These are phyloP conservation scores for Podaxis pistillaris DNA, from an alignment of 768 basidiomycete genomes.

Conservation along the genomic window DNA sequence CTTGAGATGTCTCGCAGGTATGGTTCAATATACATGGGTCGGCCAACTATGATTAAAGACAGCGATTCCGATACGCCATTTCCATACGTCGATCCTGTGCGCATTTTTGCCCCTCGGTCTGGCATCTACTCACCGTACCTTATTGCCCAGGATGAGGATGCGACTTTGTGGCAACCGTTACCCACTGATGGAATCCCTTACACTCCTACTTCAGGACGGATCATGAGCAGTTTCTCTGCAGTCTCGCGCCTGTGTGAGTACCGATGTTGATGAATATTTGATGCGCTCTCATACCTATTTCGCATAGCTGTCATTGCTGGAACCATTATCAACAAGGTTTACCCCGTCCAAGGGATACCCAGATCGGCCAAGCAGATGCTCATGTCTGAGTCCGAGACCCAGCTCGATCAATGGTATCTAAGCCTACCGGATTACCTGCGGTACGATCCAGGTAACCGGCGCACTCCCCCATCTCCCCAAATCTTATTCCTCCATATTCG, in stretches of 20 bases:
- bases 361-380: slow-evolving; percentile 45
- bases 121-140: slow-evolving; percentile 5
- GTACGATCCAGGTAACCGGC: slow-evolving; percentile 55
- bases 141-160: slow-evolving; percentile 53
- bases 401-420: slow-evolving; percentile 74
- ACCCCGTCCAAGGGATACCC: slow-evolving; percentile 60
- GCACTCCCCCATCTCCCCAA: slow-evolving; percentile 57
- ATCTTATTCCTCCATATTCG: slow-evolving; percentile 69
- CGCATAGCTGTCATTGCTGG: slow-evolving; percentile 62
- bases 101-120: slow-evolving; percentile 15
- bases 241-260: slow-evolving; percentile 57
- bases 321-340: slow-evolving; percentile 63
- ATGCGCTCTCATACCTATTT: background rate
- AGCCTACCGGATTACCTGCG: slow-evolving; percentile 62
- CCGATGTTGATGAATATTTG: slow-evolving; percentile 1
- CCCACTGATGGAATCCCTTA: slow-evolving; percentile 41
- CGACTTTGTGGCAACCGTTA: slow-evolving; percentile 51
- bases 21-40: slow-evolving; percentile 75
- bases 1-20: slow-evolving; percentile 34
- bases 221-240: slow-evolving; percentile 56
- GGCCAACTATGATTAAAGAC: slow-evolving; percentile 67
- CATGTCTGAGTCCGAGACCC: slow-evolving; percentile 57
- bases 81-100: slow-evolving; percentile 54
- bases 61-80: slow-evolving; percentile 67
- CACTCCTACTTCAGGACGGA: slow-evolving; percentile 42